phyloP scores from a whole-genome alignment of 495 filamentous ascomycete genomes.

The Penicillium coprophilum region DNA sequence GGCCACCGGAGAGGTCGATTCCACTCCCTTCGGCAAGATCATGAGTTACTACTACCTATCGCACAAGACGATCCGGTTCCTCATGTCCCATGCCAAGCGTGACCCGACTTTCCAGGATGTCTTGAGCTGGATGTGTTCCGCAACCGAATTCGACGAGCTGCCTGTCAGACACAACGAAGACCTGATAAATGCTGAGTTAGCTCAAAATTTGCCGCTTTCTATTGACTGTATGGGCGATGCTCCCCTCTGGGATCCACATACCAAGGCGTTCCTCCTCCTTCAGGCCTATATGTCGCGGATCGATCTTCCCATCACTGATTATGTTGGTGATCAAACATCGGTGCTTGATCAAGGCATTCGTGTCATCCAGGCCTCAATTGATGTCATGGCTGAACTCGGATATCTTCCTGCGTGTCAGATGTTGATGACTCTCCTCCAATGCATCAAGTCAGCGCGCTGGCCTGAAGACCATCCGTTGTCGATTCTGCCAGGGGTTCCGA shows the following conservation, averaged over 20 bases:
- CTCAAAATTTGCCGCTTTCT: conserved; percentile 70
- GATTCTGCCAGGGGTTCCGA: conserved; percentile 74
- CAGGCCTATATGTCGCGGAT: conserved; percentile 95
- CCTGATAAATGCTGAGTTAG: conserved; percentile 91
- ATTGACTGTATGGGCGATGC: conserved; percentile 67
- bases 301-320: conserved; percentile 91
- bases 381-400: conserved; percentile 90
- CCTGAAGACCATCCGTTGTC: conserved; percentile 75
- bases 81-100: conserved; percentile 73
- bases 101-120: conserved; percentile 81
- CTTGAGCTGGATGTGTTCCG: conserved; percentile 86
- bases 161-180: conserved; percentile 99
- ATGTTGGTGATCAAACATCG: conserved; percentile 88
- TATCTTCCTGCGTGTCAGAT: conserved; percentile 67
- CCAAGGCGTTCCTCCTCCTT: conserved; percentile 91
- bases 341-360: conserved; percentile 95
- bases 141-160: conserved; percentile 95
- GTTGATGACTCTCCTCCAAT: conserved; percentile 85
- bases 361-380: conserved; percentile 88
- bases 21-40: conserved; percentile 91
- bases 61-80: conserved; percentile 87
- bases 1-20: conserved; percentile 81
- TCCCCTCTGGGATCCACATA: conserved; percentile 97
- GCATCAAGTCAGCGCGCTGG: conserved; percentile 91
- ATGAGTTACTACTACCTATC: conserved; percentile 99